Base-by-base conservation (phyloP, 495 filamentous ascomycete species). In the Penicillium nucicola region DNA sequence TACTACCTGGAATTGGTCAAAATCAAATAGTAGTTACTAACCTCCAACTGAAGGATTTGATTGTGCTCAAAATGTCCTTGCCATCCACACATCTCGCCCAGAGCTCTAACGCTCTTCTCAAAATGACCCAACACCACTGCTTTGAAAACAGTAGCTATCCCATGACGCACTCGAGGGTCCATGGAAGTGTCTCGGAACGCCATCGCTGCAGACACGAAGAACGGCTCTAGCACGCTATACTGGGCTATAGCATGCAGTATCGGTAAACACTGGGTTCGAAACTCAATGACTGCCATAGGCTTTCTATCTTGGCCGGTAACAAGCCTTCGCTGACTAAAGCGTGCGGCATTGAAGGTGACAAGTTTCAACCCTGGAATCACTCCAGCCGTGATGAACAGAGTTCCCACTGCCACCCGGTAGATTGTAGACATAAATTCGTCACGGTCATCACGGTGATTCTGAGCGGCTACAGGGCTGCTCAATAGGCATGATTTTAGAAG, bases 181-280 rank as follows among this genome's bases (percentile, higher is more conserved):
- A 38, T 12, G 3, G 17, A 48, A 7, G 31, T 28, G 12, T 60
- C 37, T 8, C 48, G 20, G 30, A 64, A 64, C 9, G 20, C 12
- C 2, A 18, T 33, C 18, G 48, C 56, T 5, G 63, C 51, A 4
- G 60, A 48, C 12, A 55, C 28, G 0, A 58, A 19, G 31, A 64
- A 70, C 2, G 65, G 54, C 40, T 72, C 52, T 14, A 72, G 55
- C 17, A 71, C 65, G 31, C 39, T 35, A 6, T 53, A 56, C 20
- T 66, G 64, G 4, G 66, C 65, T 1, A 71, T n/a, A 0, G 67
- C 54, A 32, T 67, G 58, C 5, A 70, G 48, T 1, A 74, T 66
- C 4, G 69, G 68, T 3, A 62, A 45, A 17, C 69, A 61, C 37
- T 72, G 67, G 3, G 67, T 72, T n/a, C 65, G 50, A 44, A 74